Evolutionary conservation across 768 basidiomycete genomes (phyloP).

Genomic region (Suillus subluteus): DNA sequence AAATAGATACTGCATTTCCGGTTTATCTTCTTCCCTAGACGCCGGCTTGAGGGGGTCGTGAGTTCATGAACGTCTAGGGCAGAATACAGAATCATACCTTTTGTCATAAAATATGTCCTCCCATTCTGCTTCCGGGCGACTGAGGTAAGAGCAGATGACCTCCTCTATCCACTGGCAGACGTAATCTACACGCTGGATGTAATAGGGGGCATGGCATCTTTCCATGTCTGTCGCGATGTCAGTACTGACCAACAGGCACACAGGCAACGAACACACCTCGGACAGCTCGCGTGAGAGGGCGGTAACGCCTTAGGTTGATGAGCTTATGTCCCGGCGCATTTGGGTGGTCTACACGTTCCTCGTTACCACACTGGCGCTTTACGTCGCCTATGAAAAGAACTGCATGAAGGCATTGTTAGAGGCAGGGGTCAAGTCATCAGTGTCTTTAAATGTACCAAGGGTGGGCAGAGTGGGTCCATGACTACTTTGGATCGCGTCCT

Average conservation of each 20-base stretch:
- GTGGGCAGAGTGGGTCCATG: slow-evolving; percentile 32
- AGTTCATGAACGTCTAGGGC: neutral
- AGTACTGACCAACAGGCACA: neutral
- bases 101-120: slow-evolving; percentile 32
- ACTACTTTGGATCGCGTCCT: slow-evolving; percentile 33
- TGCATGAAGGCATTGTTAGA: slow-evolving; percentile 7
- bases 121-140: slow-evolving; percentile 32
- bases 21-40: neutral
- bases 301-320: slow-evolving; percentile 44
- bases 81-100: slow-evolving; percentile 23
- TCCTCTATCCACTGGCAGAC: slow-evolving; percentile 46
- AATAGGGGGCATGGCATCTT: slow-evolving; percentile 47
- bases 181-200: slow-evolving; percentile 36
- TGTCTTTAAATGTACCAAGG: neutral
- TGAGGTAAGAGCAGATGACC: slow-evolving; percentile 28
- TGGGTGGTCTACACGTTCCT: slow-evolving; percentile 30
- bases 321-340: slow-evolving; percentile 29
- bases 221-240: slow-evolving; percentile 45
- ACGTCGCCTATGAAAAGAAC: slow-evolving; percentile 38
- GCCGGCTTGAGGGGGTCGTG: neutral
- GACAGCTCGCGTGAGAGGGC: slow-evolving; percentile 43
- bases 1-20: neutral
- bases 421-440: slow-evolving; percentile 10
- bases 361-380: slow-evolving; percentile 36
- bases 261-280: slow-evolving; percentile 32